A percentile compares a stretch with the other conserved stretches of the same genome.
These are phyloP conservation scores for Ampelocalamus luodianensis DNA, from an alignment of 176 grass and related monocot species.

Conservation along the genomic window DNA sequence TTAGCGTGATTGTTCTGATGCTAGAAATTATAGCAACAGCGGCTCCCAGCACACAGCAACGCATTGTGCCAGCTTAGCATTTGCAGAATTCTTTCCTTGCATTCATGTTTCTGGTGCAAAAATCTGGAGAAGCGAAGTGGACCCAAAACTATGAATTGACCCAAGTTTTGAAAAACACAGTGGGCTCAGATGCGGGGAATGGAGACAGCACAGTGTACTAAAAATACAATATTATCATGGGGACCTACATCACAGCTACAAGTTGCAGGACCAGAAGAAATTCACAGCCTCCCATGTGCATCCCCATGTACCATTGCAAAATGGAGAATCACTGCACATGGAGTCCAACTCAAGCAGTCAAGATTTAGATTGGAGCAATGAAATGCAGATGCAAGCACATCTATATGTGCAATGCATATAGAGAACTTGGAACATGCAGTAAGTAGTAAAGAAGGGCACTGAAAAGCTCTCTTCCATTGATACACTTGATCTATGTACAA, in stretches of 20 bases:
- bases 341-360: slow-evolving; percentile 47
- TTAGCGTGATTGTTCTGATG: slow-evolving; percentile 21
- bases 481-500: slow-evolving; percentile 65
- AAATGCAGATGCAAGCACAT: slow-evolving; percentile 30
- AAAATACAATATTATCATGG: slow-evolving; percentile 36
- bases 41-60: slow-evolving; percentile 36
- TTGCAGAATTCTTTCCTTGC: slow-evolving; percentile 32
- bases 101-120: slow-evolving; percentile 45
- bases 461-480: slow-evolving; percentile 59
- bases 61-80: slow-evolving; percentile 38
- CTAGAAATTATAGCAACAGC: slow-evolving; percentile 36
- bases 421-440: slow-evolving; percentile 24
- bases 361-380: slow-evolving; percentile 51
- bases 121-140: slow-evolving; percentile 41
- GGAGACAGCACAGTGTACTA: slow-evolving; percentile 31
- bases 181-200: slow-evolving; percentile 47
- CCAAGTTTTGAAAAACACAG: slow-evolving; percentile 33
- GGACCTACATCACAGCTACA: slow-evolving; percentile 44
- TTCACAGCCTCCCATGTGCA: slow-evolving; percentile 61
- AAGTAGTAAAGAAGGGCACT: background rate
- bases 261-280: slow-evolving; percentile 45
- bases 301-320: slow-evolving; percentile 55
- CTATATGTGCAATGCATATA: slow-evolving; percentile 9
- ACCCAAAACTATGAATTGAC: slow-evolving; percentile 38
- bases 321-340: slow-evolving; percentile 74